A percentile compares a stretch with the other conserved stretches of the same genome.
These are phyloP conservation scores for Scleroderma citrinum DNA, from an alignment of 768 basidiomycete genomes.

Conservation along the genomic window DNA sequence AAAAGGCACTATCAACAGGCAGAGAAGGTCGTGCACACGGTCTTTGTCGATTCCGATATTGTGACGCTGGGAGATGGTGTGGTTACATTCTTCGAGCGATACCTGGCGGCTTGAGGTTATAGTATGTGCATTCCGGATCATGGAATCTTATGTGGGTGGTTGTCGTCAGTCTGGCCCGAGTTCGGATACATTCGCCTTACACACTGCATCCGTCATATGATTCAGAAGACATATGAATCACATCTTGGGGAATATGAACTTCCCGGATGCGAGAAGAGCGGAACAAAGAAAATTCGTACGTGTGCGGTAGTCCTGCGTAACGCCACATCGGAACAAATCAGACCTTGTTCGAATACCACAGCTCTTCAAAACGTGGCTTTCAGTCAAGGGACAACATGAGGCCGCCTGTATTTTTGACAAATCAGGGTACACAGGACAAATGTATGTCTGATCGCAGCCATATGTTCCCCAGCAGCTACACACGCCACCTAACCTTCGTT, in stretches of 20 bases:
- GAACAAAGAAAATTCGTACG: constrained; percentile 1
- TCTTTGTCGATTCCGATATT: constrained; percentile 34
- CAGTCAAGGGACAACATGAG: constrained; percentile 4
- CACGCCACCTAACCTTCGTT: constrained; percentile 1
- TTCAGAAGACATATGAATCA: background rate
- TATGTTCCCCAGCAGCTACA: background rate
- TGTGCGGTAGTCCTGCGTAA: background rate
- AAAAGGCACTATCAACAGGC: constrained; percentile 27
- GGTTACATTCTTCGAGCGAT: constrained; percentile 35
- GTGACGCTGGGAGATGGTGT: constrained; percentile 35
- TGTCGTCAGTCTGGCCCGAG: background rate
- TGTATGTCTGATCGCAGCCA: constrained; percentile 4
- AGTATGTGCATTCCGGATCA: constrained; percentile 5
- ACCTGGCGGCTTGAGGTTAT: constrained; percentile 13
- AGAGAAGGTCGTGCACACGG: constrained; percentile 35
- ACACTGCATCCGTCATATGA: background rate
- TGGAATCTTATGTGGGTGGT: background rate
- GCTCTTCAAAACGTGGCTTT: constrained; percentile 3
- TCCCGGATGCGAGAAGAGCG: constrained; percentile 2
- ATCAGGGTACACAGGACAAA: constrained; percentile 2
- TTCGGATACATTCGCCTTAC: background rate
- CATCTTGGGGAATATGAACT: constrained; percentile 7
- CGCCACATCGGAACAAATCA: constrained; percentile 4
- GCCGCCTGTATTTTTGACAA: constrained; percentile 1
- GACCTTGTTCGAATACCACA: constrained; percentile 1